A percentile compares a stretch with the other conserved stretches of the same genome.
phyloP scores from a whole-genome alignment of 2,329 filamentous ascomycete genomes.

The Blastomyces parvus region DNA sequence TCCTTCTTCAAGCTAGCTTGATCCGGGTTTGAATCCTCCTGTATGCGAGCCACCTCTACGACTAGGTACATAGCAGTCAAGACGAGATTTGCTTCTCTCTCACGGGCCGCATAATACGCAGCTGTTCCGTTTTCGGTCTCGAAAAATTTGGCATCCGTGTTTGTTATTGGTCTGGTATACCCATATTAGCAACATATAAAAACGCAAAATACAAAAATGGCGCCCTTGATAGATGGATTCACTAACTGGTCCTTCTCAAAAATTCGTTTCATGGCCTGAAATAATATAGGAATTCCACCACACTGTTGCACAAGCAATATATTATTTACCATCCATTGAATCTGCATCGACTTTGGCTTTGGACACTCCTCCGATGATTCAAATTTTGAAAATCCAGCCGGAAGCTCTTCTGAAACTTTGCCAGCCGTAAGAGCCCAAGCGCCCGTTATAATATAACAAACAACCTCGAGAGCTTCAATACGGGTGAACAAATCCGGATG shows the following conservation, averaged over 20 bases:
- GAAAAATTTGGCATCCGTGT: conserved; percentile 15
- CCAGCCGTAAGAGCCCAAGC: conserved; percentile 61
- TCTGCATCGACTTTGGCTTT: conserved; percentile 41
- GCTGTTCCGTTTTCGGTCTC: conserved; percentile 27
- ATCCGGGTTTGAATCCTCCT: conserved; percentile 19
- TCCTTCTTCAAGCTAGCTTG: conserved; percentile 11
- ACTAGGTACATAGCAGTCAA: conserved; percentile 37
- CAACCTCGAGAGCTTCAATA: conserved; percentile 38
- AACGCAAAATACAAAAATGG: not conserved
- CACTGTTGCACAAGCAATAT: conserved; percentile 31
- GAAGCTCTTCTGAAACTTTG: conserved; percentile 23
- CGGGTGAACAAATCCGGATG: conserved; percentile 33
- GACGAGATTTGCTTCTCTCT: conserved; percentile 35
- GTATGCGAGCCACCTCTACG: conserved; percentile 34
- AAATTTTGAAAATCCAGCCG: conserved; percentile 21
- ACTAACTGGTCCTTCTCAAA: conserved; percentile 31
- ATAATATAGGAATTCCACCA: conserved; percentile 28
- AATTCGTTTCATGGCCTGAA: conserved; percentile 29
- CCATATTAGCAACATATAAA: not conserved
- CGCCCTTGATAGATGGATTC: not conserved
- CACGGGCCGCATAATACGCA: conserved; percentile 28
- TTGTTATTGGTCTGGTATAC: not conserved
- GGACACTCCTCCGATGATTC: conserved; percentile 29
- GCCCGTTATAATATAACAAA: conserved; percentile 53
- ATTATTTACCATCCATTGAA: conserved; percentile 39